Evolutionary conservation across 1,284 basidiomycete genomes (phyloP).

Genomic region (Chondrostereum purpureum): DNA sequence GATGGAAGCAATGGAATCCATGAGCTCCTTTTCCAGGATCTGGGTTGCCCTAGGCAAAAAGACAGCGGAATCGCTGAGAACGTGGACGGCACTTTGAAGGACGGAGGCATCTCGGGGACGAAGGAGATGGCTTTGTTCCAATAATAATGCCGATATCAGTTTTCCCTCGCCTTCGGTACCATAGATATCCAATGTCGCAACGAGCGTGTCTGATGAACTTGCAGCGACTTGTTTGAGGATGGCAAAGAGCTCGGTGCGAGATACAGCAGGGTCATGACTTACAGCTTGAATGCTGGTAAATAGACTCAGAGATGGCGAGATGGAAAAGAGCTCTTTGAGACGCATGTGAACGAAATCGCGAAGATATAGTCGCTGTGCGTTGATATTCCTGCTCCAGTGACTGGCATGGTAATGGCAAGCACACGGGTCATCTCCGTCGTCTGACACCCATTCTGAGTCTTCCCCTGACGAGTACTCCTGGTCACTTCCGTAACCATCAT

Average conservation of each 20-base stretch:
- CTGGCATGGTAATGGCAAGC: conserved; percentile 35
- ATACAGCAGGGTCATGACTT: conserved; percentile 22
- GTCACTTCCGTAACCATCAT: conserved; percentile 21
- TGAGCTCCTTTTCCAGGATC: conserved; percentile 46
- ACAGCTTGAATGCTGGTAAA: conserved; percentile 32
- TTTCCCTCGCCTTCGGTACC: conserved; percentile 27
- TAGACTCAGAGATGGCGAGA: conserved; percentile 39
- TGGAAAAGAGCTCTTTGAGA: conserved; percentile 40
- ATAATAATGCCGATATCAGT: conserved; percentile 35
- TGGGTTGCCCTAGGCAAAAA: conserved; percentile 29
- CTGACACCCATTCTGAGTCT: no score
- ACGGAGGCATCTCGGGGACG: conserved; percentile 45
- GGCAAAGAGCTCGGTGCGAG: conserved; percentile 28
- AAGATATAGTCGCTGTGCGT: conserved; percentile 33
- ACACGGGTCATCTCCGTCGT: no score
- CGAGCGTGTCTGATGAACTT: conserved; percentile 43
- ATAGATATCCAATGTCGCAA: conserved; percentile 47
- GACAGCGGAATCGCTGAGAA: conserved; percentile 25
- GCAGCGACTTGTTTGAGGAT: conserved; percentile 35
- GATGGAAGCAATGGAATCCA: conserved; percentile 36
- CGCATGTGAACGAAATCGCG: conserved; percentile 36
- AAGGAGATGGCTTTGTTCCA: conserved; percentile 42
- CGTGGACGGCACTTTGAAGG: conserved; percentile 38
- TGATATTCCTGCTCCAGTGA: conserved; percentile 45
- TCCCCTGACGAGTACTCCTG: no score